phyloP scores from a whole-genome alignment of 192 early-diverging fungal species.

The Phycomyces nitens region DNA sequence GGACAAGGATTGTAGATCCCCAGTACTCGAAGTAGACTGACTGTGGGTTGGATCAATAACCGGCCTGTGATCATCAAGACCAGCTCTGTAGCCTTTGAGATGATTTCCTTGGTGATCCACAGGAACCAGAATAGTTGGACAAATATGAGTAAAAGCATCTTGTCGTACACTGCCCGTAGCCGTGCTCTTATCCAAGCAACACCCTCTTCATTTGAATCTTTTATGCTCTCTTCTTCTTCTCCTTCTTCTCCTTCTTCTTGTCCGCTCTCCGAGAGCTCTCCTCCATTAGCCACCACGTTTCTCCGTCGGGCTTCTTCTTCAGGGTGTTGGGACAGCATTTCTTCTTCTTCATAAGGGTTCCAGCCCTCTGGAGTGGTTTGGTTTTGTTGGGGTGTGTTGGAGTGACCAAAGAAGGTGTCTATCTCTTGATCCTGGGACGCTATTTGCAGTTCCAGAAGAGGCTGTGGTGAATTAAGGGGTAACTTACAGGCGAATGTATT shows the following conservation, averaged over 20 bases:
- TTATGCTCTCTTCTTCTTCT: neutral
- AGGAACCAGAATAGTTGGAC: neutral
- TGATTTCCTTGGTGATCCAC: neutral
- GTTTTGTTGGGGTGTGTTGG: too few species aligned
- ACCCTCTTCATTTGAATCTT: neutral
- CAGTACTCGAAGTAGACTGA: too few species aligned
- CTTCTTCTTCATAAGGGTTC: conserved; percentile 4
- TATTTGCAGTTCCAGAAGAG: too few species aligned
- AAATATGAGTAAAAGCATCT: too few species aligned
- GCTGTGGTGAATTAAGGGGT: too few species aligned
- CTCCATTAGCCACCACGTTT: neutral
- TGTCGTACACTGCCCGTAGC: too few species aligned
- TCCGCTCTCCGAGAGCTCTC: neutral
- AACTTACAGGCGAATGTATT: too few species aligned
- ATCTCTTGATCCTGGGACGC: too few species aligned
- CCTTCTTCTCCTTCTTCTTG: neutral
- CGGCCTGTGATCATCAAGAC: neutral
- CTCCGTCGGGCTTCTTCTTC: neutral
- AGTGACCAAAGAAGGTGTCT: too few species aligned
- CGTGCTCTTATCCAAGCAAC: too few species aligned
- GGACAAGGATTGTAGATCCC: too few species aligned
- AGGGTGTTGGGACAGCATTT: neutral
- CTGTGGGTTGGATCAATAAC: too few species aligned
- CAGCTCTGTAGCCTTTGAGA: neutral
- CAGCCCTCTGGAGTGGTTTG: neutral